phyloP scores from a whole-genome alignment of 108 stramenopile genomes.

The Fistulifera solaris region DNA sequence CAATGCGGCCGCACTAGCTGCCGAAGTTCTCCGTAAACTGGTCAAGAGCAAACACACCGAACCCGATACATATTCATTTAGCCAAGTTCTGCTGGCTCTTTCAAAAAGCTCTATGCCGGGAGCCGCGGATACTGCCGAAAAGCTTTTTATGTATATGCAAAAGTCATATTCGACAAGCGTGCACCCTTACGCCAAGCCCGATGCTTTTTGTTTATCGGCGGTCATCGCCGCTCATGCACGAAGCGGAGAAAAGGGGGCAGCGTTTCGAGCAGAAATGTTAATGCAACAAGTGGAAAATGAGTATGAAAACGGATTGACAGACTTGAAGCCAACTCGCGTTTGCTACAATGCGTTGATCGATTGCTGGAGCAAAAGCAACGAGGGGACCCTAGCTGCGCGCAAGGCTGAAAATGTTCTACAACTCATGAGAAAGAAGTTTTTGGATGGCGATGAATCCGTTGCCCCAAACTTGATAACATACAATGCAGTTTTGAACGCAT shows the following conservation, averaged over 20 bases:
- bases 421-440: conserved; percentile 29
- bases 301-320: conserved; percentile 12
- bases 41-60: conserved; percentile 20
- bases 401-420: conserved; percentile 30
- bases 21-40: conserved; percentile 40
- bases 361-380: conserved; percentile 51
- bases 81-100: conserved; percentile 43
- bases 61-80: conserved; percentile 62
- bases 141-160: conserved; percentile 43
- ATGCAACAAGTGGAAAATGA: conserved; percentile 19
- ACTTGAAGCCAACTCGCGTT: conserved; percentile 26
- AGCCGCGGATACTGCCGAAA: conserved; percentile 38
- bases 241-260: conserved; percentile 23
- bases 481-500: conserved; percentile 35
- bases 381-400: conserved; percentile 33
- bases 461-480: conserved; percentile 25
- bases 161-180: conserved; percentile 24
- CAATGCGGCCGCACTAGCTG: conserved; percentile 34
- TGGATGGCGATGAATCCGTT: conserved; percentile 11
- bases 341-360: conserved; percentile 34
- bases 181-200: conserved; percentile 34
- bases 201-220: conserved; percentile 38
- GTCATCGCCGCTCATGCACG: conserved; percentile 27
- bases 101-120: conserved; percentile 27
- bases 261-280: conserved; percentile 22